These are phyloP conservation scores for Melaleuca quinquenervia DNA, from an alignment of 345 rosid genomes.

Conservation along the genomic window DNA sequence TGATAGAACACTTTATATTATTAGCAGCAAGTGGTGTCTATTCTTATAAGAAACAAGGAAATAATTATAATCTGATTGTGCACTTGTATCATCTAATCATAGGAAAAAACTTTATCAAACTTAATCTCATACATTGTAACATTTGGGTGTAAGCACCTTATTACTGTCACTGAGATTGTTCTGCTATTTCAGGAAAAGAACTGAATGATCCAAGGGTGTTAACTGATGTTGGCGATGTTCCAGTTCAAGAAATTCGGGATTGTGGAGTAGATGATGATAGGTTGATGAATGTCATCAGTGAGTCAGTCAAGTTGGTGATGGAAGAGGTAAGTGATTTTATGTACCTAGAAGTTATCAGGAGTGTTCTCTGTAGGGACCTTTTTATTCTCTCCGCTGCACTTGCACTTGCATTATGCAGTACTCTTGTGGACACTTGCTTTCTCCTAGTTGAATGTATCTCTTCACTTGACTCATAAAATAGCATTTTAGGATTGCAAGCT, in stretches of 20 bases:
- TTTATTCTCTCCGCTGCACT: background rate
- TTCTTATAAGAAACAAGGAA: background rate
- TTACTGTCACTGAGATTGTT: background rate
- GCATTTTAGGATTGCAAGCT: background rate
- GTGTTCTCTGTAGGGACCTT: background rate
- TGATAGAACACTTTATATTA: background rate
- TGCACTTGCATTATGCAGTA: background rate
- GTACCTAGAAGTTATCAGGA: background rate
- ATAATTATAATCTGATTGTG: background rate
- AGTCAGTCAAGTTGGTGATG: slow-evolving; percentile 87
- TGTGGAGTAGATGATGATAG: slow-evolving; percentile 93
- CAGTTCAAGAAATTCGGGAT: slow-evolving; percentile 97
- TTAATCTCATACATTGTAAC: background rate
- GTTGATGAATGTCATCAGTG: slow-evolving; percentile 77
- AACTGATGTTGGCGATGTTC: slow-evolving; percentile 95
- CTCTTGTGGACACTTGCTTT: background rate
- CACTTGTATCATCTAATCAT: background rate
- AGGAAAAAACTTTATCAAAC: background rate
- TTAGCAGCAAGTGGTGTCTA: background rate
- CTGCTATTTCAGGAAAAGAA: slow-evolving; percentile 55
- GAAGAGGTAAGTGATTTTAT: slow-evolving; percentile 45
- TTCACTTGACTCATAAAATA: background rate
- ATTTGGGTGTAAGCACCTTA: background rate
- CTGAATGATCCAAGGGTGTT: slow-evolving; percentile 82
- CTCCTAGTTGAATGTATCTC: background rate